phyloP scores from a whole-genome alignment of 2,329 filamentous ascomycete genomes.

The Diaporthe citrichinensis region DNA sequence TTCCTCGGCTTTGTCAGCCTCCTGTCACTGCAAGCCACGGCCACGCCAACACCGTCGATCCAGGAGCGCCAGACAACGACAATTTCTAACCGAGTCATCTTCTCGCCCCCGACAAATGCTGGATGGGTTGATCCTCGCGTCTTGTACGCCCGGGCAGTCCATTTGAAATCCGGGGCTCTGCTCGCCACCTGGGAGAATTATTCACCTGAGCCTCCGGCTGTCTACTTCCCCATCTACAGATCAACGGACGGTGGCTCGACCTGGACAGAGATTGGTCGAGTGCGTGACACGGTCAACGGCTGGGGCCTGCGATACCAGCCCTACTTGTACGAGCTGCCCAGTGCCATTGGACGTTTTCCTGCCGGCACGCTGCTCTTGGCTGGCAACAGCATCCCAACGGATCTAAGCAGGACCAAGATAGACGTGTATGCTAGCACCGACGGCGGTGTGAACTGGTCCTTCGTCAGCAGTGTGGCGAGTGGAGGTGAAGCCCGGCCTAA shows the following conservation, averaged over 20 bases:
- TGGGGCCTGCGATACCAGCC: conserved; percentile 80
- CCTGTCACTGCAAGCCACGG: conserved; percentile 16
- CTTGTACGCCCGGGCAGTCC: conserved; percentile 59
- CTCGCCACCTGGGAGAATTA: conserved; percentile 71
- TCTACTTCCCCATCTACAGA: conserved; percentile 68
- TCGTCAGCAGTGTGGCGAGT: conserved; percentile 74
- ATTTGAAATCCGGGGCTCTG: conserved; percentile 60
- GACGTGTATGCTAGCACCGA: conserved; percentile 78
- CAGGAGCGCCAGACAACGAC: conserved; percentile 15
- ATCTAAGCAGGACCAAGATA: conserved; percentile 75
- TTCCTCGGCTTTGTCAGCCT: conserved; percentile 1
- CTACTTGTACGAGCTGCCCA: conserved; percentile 74
- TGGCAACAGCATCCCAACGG: conserved; percentile 68
- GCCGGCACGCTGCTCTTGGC: conserved; percentile 76
- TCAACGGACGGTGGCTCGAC: conserved; percentile 67
- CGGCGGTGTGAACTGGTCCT: conserved; percentile 74
- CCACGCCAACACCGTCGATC: conserved; percentile 15
- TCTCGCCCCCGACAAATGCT: conserved; percentile 22
- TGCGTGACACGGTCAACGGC: conserved; percentile 74
- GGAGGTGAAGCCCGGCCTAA: conserved; percentile 73
- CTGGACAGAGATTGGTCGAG: conserved; percentile 74
- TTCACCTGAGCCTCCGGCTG: conserved; percentile 67
- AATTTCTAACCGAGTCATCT: conserved; percentile 1
- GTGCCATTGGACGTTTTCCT: conserved; percentile 69
- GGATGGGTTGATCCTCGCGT: conserved; percentile 53